A percentile compares a stretch with the other conserved stretches of the same genome.
phyloP scores from a whole-genome alignment of 2,329 filamentous ascomycete species.

The Fusarium euwallaceae region DNA sequence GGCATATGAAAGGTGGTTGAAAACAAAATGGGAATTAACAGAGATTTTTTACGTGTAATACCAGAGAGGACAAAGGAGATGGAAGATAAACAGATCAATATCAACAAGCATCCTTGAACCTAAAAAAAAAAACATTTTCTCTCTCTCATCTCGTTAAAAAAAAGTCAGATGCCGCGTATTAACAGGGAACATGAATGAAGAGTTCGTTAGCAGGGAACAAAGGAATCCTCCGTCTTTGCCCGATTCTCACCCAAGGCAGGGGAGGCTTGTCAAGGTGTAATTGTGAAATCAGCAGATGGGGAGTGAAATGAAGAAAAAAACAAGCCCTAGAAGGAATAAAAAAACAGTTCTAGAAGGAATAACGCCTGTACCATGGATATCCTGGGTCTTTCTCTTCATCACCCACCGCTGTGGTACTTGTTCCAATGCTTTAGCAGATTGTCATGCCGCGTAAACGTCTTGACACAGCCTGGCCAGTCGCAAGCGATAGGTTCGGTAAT shows the following conservation, averaged over 20 bases:
- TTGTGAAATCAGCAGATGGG: conserved; percentile 23
- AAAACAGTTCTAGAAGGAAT: background rate
- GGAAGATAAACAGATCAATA: conserved; percentile 5
- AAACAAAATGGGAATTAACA: conserved; percentile 26
- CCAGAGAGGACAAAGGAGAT: conserved; percentile 14
- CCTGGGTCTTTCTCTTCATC: background rate
- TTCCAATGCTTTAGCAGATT: conserved; percentile 39
- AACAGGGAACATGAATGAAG: background rate
- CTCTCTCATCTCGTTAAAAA: background rate
- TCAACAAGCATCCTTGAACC: conserved; percentile 8
- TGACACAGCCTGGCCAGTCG: conserved; percentile 2
- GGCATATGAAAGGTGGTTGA: conserved; percentile 8
- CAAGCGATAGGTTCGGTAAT: conserved; percentile 8
- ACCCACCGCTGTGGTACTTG: conserved; percentile 16
- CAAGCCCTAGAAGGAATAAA: background rate
- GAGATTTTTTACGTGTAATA: conserved; percentile 29
- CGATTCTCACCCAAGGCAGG: conserved; percentile 8
- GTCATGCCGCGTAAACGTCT: conserved; percentile 35
- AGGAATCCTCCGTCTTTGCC: conserved; percentile 1
- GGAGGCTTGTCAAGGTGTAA: conserved; percentile 20
- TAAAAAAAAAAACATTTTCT: background rate
- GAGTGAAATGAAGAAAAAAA: background rate
- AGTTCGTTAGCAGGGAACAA: background rate
- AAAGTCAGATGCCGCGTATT: conserved; percentile 10
- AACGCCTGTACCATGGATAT: background rate